Conservation (phyloP, 2,329 filamentous ascomycete species). For the Sclerotinia subarctica region DNA sequence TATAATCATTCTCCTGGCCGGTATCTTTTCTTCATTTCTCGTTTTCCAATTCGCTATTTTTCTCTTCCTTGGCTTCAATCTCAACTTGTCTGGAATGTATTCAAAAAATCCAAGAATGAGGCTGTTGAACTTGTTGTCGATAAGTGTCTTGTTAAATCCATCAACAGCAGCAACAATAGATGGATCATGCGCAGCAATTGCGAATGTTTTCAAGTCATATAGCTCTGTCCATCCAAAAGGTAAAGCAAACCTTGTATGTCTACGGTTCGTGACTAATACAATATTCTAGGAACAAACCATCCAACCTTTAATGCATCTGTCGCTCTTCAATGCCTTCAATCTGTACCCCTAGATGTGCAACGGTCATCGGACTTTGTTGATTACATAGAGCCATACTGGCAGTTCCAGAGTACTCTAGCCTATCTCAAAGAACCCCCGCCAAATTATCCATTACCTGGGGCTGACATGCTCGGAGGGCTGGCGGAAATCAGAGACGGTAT, state of each 20-base stretch:
- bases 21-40: background rate
- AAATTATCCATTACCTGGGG: slow-evolving; percentile 24
- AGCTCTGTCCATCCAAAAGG: background rate
- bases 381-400: slow-evolving; percentile 23
- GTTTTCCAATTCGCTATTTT: background rate
- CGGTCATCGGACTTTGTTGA: slow-evolving; percentile 24
- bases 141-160: background rate
- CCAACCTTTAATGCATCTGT: background rate
- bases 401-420: slow-evolving; percentile 26
- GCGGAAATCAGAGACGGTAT: slow-evolving; percentile 24
- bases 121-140: background rate
- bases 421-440: slow-evolving; percentile 32
- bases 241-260: background rate
- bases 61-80: background rate
- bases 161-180: background rate
- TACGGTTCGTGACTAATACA: background rate
- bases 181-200: background rate
- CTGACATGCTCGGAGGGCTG: slow-evolving; percentile 28
- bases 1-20: background rate
- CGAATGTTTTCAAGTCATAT: background rate
- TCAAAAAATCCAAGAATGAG: background rate
- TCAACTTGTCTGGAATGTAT: background rate
- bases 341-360: slow-evolving; percentile 24
- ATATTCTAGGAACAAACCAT: background rate
- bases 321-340: slow-evolving; percentile 26